A percentile compares a stretch with the other conserved stretches of the same genome.
These are phyloP conservation scores for Trichoderma koningiopsis DNA, from an alignment of 2,329 filamentous ascomycete genomes.

Conservation along the genomic window DNA sequence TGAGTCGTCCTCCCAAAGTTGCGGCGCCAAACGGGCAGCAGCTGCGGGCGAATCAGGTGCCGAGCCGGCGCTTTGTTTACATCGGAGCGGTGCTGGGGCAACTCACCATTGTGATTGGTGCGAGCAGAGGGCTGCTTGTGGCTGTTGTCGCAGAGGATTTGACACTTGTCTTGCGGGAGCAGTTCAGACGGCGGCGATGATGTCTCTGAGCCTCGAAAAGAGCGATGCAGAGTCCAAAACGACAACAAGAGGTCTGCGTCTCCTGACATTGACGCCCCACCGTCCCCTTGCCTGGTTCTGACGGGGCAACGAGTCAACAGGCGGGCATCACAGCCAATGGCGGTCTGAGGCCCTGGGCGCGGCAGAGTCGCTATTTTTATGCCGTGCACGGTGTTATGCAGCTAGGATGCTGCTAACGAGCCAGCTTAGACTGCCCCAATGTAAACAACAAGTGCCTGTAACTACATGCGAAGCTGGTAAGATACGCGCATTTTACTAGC, in stretches of 20 bases:
- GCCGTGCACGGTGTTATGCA: constrained; percentile 12
- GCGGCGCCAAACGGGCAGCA: constrained; percentile 20
- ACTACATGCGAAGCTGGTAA: neutral
- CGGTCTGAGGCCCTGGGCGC: constrained; percentile 14
- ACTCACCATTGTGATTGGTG: constrained; percentile 28
- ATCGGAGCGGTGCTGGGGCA: constrained; percentile 26
- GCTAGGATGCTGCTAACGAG: neutral
- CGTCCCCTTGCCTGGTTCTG: constrained; percentile 22
- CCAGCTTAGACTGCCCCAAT: neutral
- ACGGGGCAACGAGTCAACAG: constrained; percentile 26
- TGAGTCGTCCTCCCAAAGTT: neutral
- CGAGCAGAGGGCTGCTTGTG: neutral
- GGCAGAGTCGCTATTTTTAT: neutral
- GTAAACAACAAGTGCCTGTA: neutral
- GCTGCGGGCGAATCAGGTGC: constrained; percentile 23
- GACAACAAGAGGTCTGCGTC: constrained; percentile 26
- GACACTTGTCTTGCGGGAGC: constrained; percentile 18
- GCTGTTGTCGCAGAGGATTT: neutral
- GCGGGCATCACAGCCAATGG: constrained; percentile 21
- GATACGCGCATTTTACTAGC: too few species aligned
- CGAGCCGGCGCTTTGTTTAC: constrained; percentile 25
- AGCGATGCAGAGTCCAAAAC: constrained; percentile 26
- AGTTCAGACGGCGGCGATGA: constrained; percentile 25
- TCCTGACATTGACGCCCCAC: constrained; percentile 24
- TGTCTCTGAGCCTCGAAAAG: constrained; percentile 23